Evolutionary conservation across 163 green algal species (phyloP).

Genomic region (Coccomyxa subellipsoidea): DNA sequence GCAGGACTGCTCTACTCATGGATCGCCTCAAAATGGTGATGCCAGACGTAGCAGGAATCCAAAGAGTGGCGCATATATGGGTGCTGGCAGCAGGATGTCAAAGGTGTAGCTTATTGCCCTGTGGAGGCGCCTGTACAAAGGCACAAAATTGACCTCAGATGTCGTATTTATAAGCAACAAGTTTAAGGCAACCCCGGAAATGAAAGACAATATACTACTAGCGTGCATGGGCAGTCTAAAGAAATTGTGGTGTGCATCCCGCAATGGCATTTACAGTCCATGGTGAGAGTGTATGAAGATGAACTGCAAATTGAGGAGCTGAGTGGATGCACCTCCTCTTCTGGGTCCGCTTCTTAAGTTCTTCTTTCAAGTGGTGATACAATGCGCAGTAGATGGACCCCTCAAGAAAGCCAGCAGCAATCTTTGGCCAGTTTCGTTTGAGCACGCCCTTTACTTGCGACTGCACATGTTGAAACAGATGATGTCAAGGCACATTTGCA

Average conservation of each 20-base stretch:
- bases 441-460: neutral
- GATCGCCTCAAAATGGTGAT: neutral
- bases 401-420: neutral
- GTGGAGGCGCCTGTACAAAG: neutral
- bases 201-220: no score
- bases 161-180: no score
- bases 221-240: no score
- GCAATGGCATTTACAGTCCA: no score
- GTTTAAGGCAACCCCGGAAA: no score
- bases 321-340: neutral
- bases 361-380: neutral
- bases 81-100: neutral
- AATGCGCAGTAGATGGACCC: neutral
- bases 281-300: no score
- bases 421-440: neutral
- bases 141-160: no score
- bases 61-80: neutral
- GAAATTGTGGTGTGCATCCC: no score
- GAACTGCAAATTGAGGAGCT: no score
- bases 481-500: neutral
- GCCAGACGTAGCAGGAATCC: neutral
- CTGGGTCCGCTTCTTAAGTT: neutral
- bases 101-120: neutral
- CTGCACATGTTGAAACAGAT: neutral
- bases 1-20: no score